Base-by-base conservation (phyloP, 2,329 filamentous ascomycete genomes). In the Penicillium decumbens region DNA sequence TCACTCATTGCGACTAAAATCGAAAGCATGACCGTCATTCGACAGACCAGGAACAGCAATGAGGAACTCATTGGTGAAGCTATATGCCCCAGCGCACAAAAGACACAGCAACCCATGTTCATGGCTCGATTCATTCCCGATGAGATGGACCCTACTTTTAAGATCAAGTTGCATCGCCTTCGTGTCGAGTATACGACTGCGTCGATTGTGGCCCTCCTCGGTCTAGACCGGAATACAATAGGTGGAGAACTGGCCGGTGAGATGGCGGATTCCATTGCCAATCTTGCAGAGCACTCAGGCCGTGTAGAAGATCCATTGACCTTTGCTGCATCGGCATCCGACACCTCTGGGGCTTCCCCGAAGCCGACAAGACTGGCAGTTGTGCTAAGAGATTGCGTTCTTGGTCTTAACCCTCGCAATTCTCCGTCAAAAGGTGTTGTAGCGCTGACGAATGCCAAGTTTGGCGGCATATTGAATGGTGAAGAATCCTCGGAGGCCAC, bases 51-150 rank as follows among this genome's bases (percentile, higher is more conserved):
- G 0, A 89, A 90, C 57, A 73, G 77, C 1, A 75, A 74, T 0
- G 88, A 95, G 64, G 80, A 88, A 41, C 74, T 98, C 10, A 61
- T 97, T 4, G 83, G 83, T 35, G 82, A 80, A 57, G 75, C 81
- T n/a, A 61, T 81, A 7, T 65, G 72, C 3, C 56, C 67, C 50
- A 57, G 50, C 29, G 58, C 55, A 35, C 57, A 51, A 33, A 47
- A 64, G 32, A 49, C 43, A 6, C 46, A 50, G 13, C 59, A 70
- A 13, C 83, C 85, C 0, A 88, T 91, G 56, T 68, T 97, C 45
- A 95, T 95, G 84, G 82, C 88, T 51, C 82, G 93, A 43, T 87
- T 95, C 73, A 88, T 98, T 57, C 89, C 89, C 0, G 91, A 97
- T 65, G 92, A 97, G 65, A 88, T 95, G 72, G 92, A 97, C 56